A percentile compares a stretch with the other conserved stretches of the same genome.
Conservation (phyloP, 1,139 yeast species). For the Debaryomyces nepalensis region DNA sequence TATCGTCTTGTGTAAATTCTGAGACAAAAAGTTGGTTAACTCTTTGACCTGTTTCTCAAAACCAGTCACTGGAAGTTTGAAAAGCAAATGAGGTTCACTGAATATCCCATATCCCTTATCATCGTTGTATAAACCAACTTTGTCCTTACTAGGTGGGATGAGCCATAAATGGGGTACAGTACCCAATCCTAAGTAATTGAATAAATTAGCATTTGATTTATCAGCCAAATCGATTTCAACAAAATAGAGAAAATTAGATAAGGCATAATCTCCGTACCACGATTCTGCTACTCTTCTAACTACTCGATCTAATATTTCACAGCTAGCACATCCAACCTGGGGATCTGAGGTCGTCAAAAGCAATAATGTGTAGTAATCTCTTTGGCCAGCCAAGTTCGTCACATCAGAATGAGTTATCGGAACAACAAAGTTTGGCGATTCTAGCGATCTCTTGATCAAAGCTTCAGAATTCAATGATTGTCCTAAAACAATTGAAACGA, state of each 20-base stretch:
- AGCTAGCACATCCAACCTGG: slow-evolving; percentile 38
- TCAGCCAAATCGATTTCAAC: slow-evolving; percentile 55
- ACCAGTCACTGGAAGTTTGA: slow-evolving; percentile 33
- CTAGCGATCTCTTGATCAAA: slow-evolving; percentile 21
- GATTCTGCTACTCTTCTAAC: slow-evolving; percentile 46
- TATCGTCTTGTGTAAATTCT: slow-evolving; percentile 47
- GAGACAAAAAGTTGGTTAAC: slow-evolving; percentile 58
- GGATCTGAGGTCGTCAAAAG: slow-evolving; percentile 41
- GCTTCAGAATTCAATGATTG: slow-evolving; percentile 13
- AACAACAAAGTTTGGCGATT: slow-evolving; percentile 29
- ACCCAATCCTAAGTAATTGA: slow-evolving; percentile 44
- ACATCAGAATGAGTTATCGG: slow-evolving; percentile 36
- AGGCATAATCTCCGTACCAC: slow-evolving; percentile 48
- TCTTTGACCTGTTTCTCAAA: slow-evolving; percentile 41
- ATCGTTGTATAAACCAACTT: slow-evolving; percentile 20
- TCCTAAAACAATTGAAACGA: slow-evolving; percentile 6
- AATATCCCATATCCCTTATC: slow-evolving; percentile 32
- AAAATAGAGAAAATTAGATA: slow-evolving; percentile 46
- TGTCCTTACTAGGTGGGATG: slow-evolving; percentile 52
- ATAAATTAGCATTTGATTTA: slow-evolving; percentile 37
- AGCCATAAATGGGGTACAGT: slow-evolving; percentile 70
- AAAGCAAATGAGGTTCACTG: slow-evolving; percentile 37
- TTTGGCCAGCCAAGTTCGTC: slow-evolving; percentile 35
- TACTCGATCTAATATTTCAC: slow-evolving; percentile 27
- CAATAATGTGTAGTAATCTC: slow-evolving; percentile 44